These are phyloP conservation scores for Cercospora zeina DNA, from an alignment of 2,329 filamentous ascomycete genomes.

Conservation along the genomic window DNA sequence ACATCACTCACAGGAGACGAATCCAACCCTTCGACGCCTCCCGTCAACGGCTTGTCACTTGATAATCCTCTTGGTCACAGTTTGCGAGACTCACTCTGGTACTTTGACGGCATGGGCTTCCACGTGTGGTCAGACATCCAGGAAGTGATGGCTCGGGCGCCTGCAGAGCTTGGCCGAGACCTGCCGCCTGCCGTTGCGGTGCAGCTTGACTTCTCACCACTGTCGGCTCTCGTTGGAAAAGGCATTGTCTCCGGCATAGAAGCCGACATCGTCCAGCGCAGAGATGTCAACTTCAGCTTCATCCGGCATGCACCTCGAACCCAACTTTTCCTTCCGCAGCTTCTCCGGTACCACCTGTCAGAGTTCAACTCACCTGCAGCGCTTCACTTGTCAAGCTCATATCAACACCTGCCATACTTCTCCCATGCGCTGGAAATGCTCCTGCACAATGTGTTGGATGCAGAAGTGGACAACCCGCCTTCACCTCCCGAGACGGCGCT, in stretches of 20 bases:
- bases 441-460: constrained; percentile 88
- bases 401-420: constrained; percentile 86
- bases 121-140: constrained; percentile 87
- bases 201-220: constrained; percentile 89
- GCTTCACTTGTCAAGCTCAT: constrained; percentile 77
- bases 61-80: constrained; percentile 46
- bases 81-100: constrained; percentile 86
- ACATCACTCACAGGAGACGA: constrained; percentile 25
- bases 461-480: constrained; percentile 75
- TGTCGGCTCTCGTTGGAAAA: constrained; percentile 84
- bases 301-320: constrained; percentile 89
- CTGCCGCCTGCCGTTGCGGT: constrained; percentile 74
- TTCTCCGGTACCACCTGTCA: constrained; percentile 76
- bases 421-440: constrained; percentile 89
- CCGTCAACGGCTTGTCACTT: constrained; percentile 26
- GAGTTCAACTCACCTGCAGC: constrained; percentile 78
- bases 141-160: constrained; percentile 73
- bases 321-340: constrained; percentile 86
- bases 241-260: constrained; percentile 89
- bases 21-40: constrained; percentile 26
- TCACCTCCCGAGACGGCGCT: constrained; percentile 50
- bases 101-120: constrained; percentile 84
- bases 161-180: constrained; percentile 65
- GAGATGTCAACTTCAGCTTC: constrained; percentile 87
- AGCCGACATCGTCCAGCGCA: constrained; percentile 86